These are phyloP conservation scores for Yueomyces sinensis DNA, from an alignment of 805 yeast genomes.

Conservation along the genomic window DNA sequence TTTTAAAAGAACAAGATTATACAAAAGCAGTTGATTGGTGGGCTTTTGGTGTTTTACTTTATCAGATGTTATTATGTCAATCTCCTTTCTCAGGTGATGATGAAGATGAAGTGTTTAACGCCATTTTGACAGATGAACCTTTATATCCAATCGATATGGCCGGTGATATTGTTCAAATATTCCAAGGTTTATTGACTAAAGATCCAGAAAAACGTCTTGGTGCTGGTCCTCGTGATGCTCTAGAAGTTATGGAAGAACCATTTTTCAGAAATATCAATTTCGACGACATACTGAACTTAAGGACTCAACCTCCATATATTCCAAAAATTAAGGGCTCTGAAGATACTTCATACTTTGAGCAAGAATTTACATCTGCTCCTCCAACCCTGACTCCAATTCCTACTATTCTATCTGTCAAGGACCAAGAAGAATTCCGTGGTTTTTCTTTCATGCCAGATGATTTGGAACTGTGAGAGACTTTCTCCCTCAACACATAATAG, in stretches of 20 bases:
- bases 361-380: conserved; percentile 86
- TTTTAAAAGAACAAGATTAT: conserved; percentile 81
- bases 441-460: conserved; percentile 77
- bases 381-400: conserved; percentile 94
- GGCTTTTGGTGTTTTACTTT: conserved; percentile 95
- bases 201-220: conserved; percentile 82
- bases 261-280: conserved; percentile 84
- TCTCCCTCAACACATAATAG: background rate
- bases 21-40: conserved; percentile 98
- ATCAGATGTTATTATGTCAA: conserved; percentile 93
- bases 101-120: conserved; percentile 93
- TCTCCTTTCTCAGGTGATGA: conserved; percentile 97
- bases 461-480: conserved; percentile 18
- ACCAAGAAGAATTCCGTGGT: conserved; percentile 96
- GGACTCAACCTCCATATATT: conserved; percentile 76
- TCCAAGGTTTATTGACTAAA: conserved; percentile 82
- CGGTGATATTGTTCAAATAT: conserved; percentile 84
- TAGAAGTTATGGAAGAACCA: conserved; percentile 90
- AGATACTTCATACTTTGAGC: conserved; percentile 87
- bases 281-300: conserved; percentile 63
- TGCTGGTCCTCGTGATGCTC: conserved; percentile 76
- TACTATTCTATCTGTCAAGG: conserved; percentile 66
- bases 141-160: conserved; percentile 96
- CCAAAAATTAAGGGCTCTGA: conserved; percentile 82
- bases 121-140: conserved; percentile 92